Percentiles rank a stretch among this genome's conserved stretches.
These are phyloP conservation scores for Neostapfia colusana DNA, from an alignment of 176 grass and related monocot genomes.

Conservation along the genomic window DNA sequence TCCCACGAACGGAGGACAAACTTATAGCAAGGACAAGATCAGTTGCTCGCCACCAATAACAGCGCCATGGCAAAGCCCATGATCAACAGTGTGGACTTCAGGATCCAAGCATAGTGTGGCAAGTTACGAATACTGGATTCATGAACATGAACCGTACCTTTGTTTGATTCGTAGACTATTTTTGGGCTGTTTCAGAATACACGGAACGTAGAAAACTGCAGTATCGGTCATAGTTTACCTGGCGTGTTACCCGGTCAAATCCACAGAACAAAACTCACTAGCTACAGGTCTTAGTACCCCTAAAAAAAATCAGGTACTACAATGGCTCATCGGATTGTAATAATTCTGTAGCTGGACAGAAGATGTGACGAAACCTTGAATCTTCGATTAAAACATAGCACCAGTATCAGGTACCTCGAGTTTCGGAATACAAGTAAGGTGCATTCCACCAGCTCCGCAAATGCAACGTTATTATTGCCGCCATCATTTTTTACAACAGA, in stretches of 20 bases:
- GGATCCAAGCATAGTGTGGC: background rate
- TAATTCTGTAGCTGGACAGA: background rate
- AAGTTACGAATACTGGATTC: slow-evolving; percentile 1
- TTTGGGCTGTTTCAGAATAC: too few relatives aligned
- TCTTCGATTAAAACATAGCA: slow-evolving; percentile 19
- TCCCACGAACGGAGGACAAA: background rate
- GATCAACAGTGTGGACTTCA: background rate
- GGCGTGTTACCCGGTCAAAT: background rate
- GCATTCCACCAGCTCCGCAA: slow-evolving; percentile 24
- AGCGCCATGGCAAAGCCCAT: background rate
- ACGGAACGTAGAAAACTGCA: background rate
- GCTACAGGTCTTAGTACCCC: background rate
- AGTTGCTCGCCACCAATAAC: background rate
- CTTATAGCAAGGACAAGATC: background rate
- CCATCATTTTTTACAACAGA: slow-evolving; percentile 44
- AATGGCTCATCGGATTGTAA: background rate
- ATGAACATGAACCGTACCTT: too few relatives aligned
- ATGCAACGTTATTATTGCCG: slow-evolving; percentile 44
- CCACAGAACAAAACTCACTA: background rate
- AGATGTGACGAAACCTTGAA: background rate
- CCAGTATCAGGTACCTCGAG: slow-evolving; percentile 18
- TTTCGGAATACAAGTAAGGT: slow-evolving; percentile 30
- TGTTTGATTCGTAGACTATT: too few relatives aligned
- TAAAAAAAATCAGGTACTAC: too few relatives aligned
- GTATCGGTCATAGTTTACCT: background rate